Evolutionary conservation across 2,329 filamentous ascomycete genomes (phyloP), one percentile per base, ranked within the genome.

Genomic region (Coniochaeta prunicola): DNA sequence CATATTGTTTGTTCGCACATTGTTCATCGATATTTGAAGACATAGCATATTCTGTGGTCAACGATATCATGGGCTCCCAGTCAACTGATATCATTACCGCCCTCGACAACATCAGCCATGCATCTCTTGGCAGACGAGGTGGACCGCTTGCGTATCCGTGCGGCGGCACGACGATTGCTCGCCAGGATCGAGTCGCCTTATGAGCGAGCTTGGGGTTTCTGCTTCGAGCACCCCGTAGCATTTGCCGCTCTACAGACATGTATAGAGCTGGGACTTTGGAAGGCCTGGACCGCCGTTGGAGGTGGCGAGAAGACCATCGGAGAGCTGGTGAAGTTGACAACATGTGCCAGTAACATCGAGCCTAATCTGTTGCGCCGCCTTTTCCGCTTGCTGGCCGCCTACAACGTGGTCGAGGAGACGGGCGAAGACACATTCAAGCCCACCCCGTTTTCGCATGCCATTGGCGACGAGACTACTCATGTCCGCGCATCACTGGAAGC

Each of bases 191-290:
- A 72, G 58, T 65, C 67, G 0, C 70, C 70, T 1, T 70, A 69
- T 58, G 70, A 72, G 57, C 67, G 68, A 21, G 67, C 65, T 2
- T 70, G 66, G 69, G 66, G 65, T 9, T 67, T 71, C 59, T 65
- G 64, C 48, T 68, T 68, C n/a, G 68, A 71, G 31, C 61, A 65
- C 13, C 67, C 70, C 4, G 65, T 68, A 6, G 63, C 71, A 9
- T 67, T 67, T 55, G 65, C 69, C 0, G 67, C 66, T 24, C 60
- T 71, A 15, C 66, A 71, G 57, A 66, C 65, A 17, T 66, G 65
- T 33, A 68, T 70, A 13, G 66, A 72, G 45, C 34, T 71, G 9
- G 68, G 65, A 3, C 64, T 72, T 17, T 72, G 69, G 69, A 66
- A 64, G 40, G 58, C 64, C 24, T 72, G 70, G 70, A 65, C 66